Evolutionary conservation across 805 yeast genomes (phyloP), one percentile per base, ranked within the genome.

Genomic region (Pichia californica): DNA sequence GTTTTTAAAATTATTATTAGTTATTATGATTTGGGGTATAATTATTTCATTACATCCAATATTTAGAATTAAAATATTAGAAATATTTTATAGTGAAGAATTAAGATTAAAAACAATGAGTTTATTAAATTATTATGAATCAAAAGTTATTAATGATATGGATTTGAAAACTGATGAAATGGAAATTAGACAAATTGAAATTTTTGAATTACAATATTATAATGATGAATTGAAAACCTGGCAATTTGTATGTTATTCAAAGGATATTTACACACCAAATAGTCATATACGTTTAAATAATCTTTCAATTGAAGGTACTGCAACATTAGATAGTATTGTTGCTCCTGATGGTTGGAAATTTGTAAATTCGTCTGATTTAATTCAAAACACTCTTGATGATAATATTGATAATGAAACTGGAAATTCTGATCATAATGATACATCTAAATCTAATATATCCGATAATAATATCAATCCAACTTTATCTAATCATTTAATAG

Each of bases 271-370:
- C 53, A 66, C 83, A 1, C 53, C 71, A 20, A 76, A 79, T 50
- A 68, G 76, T 4, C 65, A 60, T 32, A 44, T 62, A 9, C 61
- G 77, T 41, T 54, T 66, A 34, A 56, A 60, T 30, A 46, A 47
- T 18, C 16, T 55, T 6, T 57, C 64, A 5, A 44, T 63, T 5
- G 47, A 44, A 11, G 67, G 69, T 1, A 47, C 62, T 3, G 35
- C 48, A 25, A 36, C 52, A 5, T 48, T 75, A 26, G 62, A 63
- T 6, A 64, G 64, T 19, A 67, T 83, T 16, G 62, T 65, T 40
- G 78, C 87, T 5, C 89, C 89, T 1, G 50, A 52, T 28, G 74
- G 74, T 38, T 83, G 86, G 84, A 68, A 63, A 41, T 83, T 78
- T 45, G 39, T 50, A 2, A 41, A 49, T 42, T 18, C 28, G 4